Percentiles rank a stretch among this genome's conserved stretches.
Evolutionary conservation across 495 filamentous ascomycete genomes (phyloP).

Genomic region (Pseudomonodictys pantanalensis): DNA sequence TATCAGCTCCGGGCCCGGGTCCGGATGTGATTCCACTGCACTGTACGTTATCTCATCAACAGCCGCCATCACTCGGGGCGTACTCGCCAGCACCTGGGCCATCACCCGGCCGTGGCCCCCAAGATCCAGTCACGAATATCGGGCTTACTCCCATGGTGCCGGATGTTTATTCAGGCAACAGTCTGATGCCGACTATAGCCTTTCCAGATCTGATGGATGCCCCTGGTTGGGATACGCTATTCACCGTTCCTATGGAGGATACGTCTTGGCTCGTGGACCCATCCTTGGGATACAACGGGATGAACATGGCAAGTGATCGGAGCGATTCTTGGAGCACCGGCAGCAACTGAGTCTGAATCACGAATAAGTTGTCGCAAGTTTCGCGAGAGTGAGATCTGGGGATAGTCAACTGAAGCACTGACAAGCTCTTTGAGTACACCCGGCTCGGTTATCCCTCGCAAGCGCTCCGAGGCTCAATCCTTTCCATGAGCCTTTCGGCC

Average conservation of each 20-base stretch:
- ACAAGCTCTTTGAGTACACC: too few relatives aligned
- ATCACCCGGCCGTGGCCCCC: background rate
- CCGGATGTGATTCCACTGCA: background rate
- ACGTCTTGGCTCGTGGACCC: constrained; percentile 3
- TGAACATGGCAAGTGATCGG: background rate
- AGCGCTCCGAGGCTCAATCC: too few relatives aligned
- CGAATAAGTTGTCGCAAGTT: too few relatives aligned
- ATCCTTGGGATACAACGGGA: background rate
- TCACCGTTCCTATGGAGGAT: constrained; percentile 21
- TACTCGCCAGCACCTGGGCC: too few relatives aligned
- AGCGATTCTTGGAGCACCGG: background rate
- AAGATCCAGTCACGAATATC: background rate
- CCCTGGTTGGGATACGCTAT: constrained; percentile 21
- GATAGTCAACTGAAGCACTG: too few relatives aligned
- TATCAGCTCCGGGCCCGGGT: too few relatives aligned
- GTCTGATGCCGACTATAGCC: constrained; percentile 2
- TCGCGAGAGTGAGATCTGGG: too few relatives aligned
- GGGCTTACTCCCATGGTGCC: background rate
- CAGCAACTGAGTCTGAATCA: too few relatives aligned
- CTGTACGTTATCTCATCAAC: too few relatives aligned
- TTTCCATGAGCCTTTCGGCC: too few relatives aligned
- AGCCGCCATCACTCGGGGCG: too few relatives aligned
- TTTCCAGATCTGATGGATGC: constrained; percentile 22
- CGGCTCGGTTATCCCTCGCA: too few relatives aligned
- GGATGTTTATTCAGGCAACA: background rate